Percentiles rank a stretch among this genome's conserved stretches.
phyloP scores from a whole-genome alignment of 1,284 basidiomycete genomes.

The Stereum hirsutum region DNA sequence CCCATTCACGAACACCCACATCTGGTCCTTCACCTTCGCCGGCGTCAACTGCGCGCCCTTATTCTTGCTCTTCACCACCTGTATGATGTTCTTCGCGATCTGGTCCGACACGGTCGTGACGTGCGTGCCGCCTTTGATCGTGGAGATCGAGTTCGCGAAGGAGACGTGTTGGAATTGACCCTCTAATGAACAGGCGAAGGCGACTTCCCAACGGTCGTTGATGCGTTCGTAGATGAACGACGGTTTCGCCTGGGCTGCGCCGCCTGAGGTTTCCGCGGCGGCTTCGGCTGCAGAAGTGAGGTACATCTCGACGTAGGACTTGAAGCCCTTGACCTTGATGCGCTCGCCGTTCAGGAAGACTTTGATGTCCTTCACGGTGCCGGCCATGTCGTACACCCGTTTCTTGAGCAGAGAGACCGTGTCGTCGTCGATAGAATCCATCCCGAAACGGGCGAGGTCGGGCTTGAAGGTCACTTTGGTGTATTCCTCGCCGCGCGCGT shows the following conservation, averaged over 20 bases:
- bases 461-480: constrained; percentile 96
- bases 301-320: constrained; percentile 97
- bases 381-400: constrained; percentile 97
- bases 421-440: constrained; percentile 89
- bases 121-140: constrained; percentile 95
- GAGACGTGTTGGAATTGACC: constrained; percentile 91
- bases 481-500: constrained; percentile 80
- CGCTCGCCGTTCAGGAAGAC: constrained; percentile 91
- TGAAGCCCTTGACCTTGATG: constrained; percentile 93
- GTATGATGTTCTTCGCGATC: constrained; percentile 77
- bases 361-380: constrained; percentile 90
- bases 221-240: constrained; percentile 79
- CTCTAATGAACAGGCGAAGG: constrained; percentile 90
- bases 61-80: constrained; percentile 92
- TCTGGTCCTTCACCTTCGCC: constrained; percentile 92
- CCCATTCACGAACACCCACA: constrained; percentile 98
- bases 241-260: constrained; percentile 69
- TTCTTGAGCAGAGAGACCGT: constrained; percentile 86
- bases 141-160: constrained; percentile 97
- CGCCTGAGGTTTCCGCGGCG: constrained; percentile 59
- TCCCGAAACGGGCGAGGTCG: constrained; percentile 88
- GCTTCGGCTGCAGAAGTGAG: constrained; percentile 63
- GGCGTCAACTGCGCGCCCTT: constrained; percentile 90
- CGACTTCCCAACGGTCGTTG: constrained; percentile 89
- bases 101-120: constrained; percentile 86